phyloP scores from a whole-genome alignment of 768 basidiomycete species.

The Guyanaporus albipodus region DNA sequence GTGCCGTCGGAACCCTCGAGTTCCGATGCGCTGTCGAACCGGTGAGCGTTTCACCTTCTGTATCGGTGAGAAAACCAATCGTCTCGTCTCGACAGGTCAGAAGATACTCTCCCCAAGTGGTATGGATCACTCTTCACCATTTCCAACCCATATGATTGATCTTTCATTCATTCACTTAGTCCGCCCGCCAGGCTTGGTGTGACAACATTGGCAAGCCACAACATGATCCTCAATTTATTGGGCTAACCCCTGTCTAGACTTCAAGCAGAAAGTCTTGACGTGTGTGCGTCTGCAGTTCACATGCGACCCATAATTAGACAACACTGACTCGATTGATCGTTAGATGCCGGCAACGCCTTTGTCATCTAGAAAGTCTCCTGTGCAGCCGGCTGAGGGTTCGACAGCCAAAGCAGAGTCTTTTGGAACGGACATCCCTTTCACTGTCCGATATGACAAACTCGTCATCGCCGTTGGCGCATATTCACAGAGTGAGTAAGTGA shows the following conservation, averaged over 20 bases:
- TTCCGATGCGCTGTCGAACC: conserved; percentile 79
- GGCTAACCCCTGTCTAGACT: conserved; percentile 41
- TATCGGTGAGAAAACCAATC: conserved; percentile 4
- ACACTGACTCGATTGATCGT: neutral
- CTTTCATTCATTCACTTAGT: conserved; percentile 31
- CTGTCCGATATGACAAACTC: conserved; percentile 71
- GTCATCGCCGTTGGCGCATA: conserved; percentile 85
- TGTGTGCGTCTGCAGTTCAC: conserved; percentile 46
- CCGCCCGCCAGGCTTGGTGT: conserved; percentile 71
- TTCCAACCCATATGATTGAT: neutral
- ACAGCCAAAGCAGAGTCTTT: conserved; percentile 18
- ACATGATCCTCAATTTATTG: neutral
- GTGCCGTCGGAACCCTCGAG: conserved; percentile 81
- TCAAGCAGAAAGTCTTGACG: conserved; percentile 52
- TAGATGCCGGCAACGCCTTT: conserved; percentile 63
- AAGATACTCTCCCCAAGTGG: conserved; percentile 53
- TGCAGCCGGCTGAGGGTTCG: conserved; percentile 11
- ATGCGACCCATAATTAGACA: neutral
- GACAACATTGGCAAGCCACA: conserved; percentile 54
- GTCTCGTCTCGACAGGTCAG: conserved; percentile 39
- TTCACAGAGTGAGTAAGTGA: conserved; percentile 58
- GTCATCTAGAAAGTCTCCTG: conserved; percentile 25
- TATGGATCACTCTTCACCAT: conserved; percentile 26
- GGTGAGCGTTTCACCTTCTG: conserved; percentile 38
- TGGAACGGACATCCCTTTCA: conserved; percentile 41